Conservation (phyloP, 805 yeast genomes). For the Tetrapisispora phaffii region DNA sequence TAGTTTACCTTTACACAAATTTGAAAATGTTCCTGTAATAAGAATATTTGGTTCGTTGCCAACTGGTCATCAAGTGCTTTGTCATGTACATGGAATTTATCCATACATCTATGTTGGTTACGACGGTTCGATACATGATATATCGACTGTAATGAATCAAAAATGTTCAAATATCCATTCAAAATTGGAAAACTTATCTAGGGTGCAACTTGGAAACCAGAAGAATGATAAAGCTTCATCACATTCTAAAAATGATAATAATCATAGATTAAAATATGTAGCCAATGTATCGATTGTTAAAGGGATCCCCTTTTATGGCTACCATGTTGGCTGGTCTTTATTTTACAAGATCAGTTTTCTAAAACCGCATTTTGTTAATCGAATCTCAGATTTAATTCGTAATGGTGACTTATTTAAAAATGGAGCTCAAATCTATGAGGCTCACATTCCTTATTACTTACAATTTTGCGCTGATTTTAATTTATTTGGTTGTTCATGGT, state of each 20-base stretch:
- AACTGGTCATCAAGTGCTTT: constrained; percentile 47
- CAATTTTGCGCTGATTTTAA: constrained; percentile 82
- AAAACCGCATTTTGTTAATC: constrained; percentile 48
- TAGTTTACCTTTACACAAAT: constrained; percentile 26
- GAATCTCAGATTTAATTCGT: constrained; percentile 43
- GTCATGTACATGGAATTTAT: constrained; percentile 75
- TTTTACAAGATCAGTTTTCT: constrained; percentile 61
- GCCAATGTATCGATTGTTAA: constrained; percentile 57
- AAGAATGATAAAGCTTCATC: neutral
- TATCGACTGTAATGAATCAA: constrained; percentile 18
- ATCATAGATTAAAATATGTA: constrained; percentile 33
- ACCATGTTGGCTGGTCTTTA: constrained; percentile 49
- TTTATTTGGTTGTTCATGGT: constrained; percentile 76
- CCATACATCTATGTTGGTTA: constrained; percentile 74
- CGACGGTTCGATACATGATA: constrained; percentile 31
- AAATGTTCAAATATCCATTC: constrained; percentile 34
- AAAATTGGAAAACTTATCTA: constrained; percentile 34
- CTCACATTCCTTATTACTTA: constrained; percentile 66
- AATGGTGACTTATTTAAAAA: constrained; percentile 35
- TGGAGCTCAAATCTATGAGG: constrained; percentile 50
- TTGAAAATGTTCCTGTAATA: constrained; percentile 57
- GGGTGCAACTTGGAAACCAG: neutral
- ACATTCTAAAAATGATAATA: constrained; percentile 1
- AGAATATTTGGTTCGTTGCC: constrained; percentile 66
- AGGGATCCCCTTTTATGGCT: constrained; percentile 81